A percentile compares a stretch with the other conserved stretches of the same genome.
Evolutionary conservation across 768 basidiomycete genomes (phyloP).

Genomic region (Mycena latifolia): DNA sequence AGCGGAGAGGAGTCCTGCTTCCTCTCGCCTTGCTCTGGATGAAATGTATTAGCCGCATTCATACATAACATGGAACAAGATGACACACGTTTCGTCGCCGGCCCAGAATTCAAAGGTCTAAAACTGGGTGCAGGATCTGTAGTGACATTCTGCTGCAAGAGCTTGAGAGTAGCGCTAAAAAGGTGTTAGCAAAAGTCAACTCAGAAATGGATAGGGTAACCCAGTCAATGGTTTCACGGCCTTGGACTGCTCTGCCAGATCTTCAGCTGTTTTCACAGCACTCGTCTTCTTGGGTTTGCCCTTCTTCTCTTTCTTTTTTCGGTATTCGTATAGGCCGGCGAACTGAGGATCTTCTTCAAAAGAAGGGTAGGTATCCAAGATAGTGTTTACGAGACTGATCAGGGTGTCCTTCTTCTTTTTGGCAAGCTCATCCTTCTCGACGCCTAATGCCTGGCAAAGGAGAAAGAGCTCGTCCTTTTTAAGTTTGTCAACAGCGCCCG

Average conservation of each 20-base stretch:
- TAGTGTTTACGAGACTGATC: not conserved
- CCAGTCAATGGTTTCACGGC: not conserved
- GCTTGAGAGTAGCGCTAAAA: conserved; percentile 3
- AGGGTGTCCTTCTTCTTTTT: not conserved
- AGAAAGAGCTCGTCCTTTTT: not conserved
- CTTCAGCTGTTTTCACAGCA: not conserved
- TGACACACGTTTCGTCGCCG: not conserved
- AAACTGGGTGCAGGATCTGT: not conserved
- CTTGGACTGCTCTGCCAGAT: not conserved
- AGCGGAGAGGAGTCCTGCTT: too few species aligned
- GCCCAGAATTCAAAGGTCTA: not conserved
- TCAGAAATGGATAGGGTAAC: not conserved
- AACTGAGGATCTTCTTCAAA: not conserved
- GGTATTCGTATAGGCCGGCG: not conserved
- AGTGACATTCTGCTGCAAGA: not conserved
- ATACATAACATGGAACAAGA: too few species aligned
- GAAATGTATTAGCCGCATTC: too few species aligned
- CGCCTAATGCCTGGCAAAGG: not conserved
- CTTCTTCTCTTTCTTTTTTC: not conserved
- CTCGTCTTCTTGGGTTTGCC: not conserved
- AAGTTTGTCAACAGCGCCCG: not conserved
- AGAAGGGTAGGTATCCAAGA: not conserved
- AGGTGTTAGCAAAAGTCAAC: not conserved
- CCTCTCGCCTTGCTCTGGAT: too few species aligned
- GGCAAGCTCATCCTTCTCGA: not conserved